Base-by-base conservation (phyloP, 441 rosid genomes). In the Corymbia citriodora region DNA sequence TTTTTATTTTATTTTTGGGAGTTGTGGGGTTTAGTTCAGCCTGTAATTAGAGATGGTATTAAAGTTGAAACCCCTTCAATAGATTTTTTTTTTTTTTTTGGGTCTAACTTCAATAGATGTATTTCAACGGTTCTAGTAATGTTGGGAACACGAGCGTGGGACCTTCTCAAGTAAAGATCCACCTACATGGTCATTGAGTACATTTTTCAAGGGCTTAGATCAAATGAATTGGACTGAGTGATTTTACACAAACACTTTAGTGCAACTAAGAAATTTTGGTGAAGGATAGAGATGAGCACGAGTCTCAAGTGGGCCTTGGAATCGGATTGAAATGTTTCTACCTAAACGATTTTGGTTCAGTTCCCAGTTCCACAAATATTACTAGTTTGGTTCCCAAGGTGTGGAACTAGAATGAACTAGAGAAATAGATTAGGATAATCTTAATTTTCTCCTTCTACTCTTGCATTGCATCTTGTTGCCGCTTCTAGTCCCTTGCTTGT, bases 311-410 rank as follows among this genome's bases (percentile, higher is more conserved):
- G 19, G 14, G 1, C 50, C 4, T 0, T 4, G 1, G 49, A 40
- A 10, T 5, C 1, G 7, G 14, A 57, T 0, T 57, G 29, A 57
- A 57, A 0, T 57, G 1, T 23, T 14, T 15, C 1, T 72, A 21
- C 50, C 0, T 6, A 9, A 21, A 2, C 9, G 3, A 23, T 19
- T 36, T 1, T 19, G 0, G 25, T 72, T 7, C 0, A 2, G 0
- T 36, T 72, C 49, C 1, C 9, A 6, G 21, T 57, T 23, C 63
- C 63, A 57, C 0, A 0, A 6, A 27, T 57, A 57, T 57, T 2
- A 29, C 63, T 57, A 57, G 27, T 57, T 57, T 57, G 63, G 29
- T 57, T 57, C 6, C 1, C 0, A 0, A 3, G 5, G 0, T 21
- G 8, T 4, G 18, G 25, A 11, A 74, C 1, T 11, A 5, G 50